These are phyloP conservation scores for Aurifilum marmelostoma DNA, from an alignment of 2,329 filamentous ascomycete genomes.

Conservation along the genomic window DNA sequence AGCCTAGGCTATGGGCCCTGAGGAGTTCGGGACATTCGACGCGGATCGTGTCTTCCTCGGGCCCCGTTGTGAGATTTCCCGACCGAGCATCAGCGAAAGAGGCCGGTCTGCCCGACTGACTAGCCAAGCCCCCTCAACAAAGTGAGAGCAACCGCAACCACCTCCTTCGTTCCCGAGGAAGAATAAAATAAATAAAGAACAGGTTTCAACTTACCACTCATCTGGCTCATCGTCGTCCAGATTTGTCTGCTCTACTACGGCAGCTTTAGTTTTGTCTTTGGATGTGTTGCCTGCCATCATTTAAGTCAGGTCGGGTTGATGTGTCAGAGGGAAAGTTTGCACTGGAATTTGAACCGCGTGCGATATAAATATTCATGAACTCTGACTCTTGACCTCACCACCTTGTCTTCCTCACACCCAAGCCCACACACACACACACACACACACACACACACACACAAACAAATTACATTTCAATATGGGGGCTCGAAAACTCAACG, in stretches of 20 bases:
- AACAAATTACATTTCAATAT: constrained; percentile 46
- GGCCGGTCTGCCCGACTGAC: background rate
- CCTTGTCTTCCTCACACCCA: background rate
- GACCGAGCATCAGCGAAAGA: constrained; percentile 1
- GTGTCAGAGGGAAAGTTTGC: constrained; percentile 29
- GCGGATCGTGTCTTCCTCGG: background rate
- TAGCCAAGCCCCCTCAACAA: background rate
- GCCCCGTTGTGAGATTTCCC: constrained; percentile 4
- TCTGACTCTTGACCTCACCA: background rate
- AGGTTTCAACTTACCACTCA: constrained; percentile 72
- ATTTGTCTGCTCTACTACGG: constrained; percentile 44
- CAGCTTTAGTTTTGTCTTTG: constrained; percentile 52
- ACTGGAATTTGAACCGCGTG: constrained; percentile 19
- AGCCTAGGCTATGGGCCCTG: background rate
- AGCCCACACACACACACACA: background rate
- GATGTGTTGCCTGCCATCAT: constrained; percentile 48
- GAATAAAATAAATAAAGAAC: background rate
- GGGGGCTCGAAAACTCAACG: constrained; percentile 76
- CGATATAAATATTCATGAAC: background rate
- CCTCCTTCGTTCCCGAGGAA: too few species aligned
- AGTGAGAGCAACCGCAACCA: background rate
- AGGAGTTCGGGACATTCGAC: background rate
- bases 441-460: background rate
- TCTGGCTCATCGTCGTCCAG: constrained; percentile 85
- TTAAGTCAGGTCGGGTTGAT: constrained; percentile 32